These are phyloP conservation scores for Fusarium metavorans DNA, from an alignment of 2,329 filamentous ascomycete species.

Conservation along the genomic window DNA sequence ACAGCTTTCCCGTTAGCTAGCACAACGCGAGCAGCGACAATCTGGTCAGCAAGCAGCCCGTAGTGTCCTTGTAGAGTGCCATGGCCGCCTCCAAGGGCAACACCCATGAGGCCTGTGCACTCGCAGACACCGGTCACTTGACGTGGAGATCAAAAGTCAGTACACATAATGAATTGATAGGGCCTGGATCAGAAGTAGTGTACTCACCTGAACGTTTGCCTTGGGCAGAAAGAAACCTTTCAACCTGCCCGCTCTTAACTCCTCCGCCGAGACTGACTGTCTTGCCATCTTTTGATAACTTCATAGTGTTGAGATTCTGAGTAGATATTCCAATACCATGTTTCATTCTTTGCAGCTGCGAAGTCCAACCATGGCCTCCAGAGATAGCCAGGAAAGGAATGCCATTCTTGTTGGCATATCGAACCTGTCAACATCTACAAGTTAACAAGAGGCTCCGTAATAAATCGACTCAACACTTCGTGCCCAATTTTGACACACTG, in stretches of 20 bases:
- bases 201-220: background rate
- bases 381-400: background rate
- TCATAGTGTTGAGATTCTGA: background rate
- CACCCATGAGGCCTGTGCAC: slow-evolving; percentile 47
- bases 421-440: background rate
- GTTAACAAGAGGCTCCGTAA: background rate
- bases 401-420: background rate
- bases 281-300: background rate
- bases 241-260: background rate
- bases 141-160: background rate
- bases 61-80: slow-evolving; percentile 46
- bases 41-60: slow-evolving; percentile 49
- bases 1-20: slow-evolving; percentile 43
- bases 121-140: slow-evolving; percentile 42
- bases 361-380: background rate
- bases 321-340: background rate
- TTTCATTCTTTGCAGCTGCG: background rate
- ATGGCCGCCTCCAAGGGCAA: slow-evolving; percentile 48
- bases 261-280: background rate
- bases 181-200: background rate
- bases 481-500: background rate
- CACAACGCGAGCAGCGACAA: slow-evolving; percentile 49
- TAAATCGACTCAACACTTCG: background rate
- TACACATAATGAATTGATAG: background rate
- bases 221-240: background rate